Evolutionary conservation across 441 rosid genomes (phyloP), one percentile per base, ranked within the genome.

Genomic region (Adansonia madagascariensis): DNA sequence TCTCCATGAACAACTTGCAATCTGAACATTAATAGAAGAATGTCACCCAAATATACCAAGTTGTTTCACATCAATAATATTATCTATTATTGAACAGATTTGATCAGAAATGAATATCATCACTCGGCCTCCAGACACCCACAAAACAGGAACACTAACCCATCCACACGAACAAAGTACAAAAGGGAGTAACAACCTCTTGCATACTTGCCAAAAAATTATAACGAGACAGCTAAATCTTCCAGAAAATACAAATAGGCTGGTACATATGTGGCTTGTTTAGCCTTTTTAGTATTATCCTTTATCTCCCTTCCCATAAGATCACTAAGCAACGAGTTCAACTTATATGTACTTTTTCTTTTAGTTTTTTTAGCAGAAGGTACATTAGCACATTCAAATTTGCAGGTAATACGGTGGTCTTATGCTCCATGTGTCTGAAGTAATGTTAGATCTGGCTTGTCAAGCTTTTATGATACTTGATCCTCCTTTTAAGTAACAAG

Each of bases 1-100:
- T 86, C 53, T 89, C 94, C 92, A 80, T 89, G 78, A 90, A 90
- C 56, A 73, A 65, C 82, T 87, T 90, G 83, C 91, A 86, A 80
- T 90, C 94, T 90, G 78, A 75, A 74, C 49, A 47, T 27, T 27
- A 22, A 2, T 35, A 8, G 2, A 20, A 22, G 0, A 31, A 39
- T 43, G 31, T 41, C 43, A 73, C 6, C 20, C 41, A 18, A 9
- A n/a, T 3, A 47, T 17, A 1, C 20, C 9, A 8, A 62, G 8
- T 39, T 2, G 39, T 1, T 31, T 62, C 18, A 62, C 66, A 31
- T 31, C 3, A 12, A 14, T 3, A 2, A 5, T 14, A 14, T 17
- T 5, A 62, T 27, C 12, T 4, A 1, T 31, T 31, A 27, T 11
- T 1, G 20, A 63, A 14, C 43, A 35, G 8, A 35, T 6, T 63